phyloP scores from a whole-genome alignment of 2,329 filamentous ascomycete genomes.

The Periconia sp. region DNA sequence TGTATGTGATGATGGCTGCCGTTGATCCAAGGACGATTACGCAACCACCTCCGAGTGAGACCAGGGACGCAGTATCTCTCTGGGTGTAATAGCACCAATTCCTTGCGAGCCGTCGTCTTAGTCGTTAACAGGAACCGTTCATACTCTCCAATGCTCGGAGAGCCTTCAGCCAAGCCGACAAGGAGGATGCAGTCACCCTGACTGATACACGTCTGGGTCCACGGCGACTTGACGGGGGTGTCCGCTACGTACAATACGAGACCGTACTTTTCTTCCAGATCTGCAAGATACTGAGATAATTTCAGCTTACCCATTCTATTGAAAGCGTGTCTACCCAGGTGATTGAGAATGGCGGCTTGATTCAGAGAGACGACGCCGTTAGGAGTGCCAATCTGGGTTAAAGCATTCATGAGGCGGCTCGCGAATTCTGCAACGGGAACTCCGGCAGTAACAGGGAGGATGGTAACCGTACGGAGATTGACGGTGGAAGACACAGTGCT shows the following conservation, averaged over 20 bases:
- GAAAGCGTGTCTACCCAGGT: constrained; percentile 93
- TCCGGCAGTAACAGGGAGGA: constrained; percentile 86
- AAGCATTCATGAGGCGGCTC: constrained; percentile 81
- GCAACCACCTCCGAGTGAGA: constrained; percentile 82
- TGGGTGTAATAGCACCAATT: constrained; percentile 83
- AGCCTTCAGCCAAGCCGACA: constrained; percentile 87
- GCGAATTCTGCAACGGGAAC: constrained; percentile 95
- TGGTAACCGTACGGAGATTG: constrained; percentile 89
- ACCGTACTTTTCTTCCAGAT: constrained; percentile 95
- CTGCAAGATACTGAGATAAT: constrained; percentile 91
- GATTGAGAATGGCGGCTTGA: constrained; percentile 90
- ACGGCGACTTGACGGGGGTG: constrained; percentile 94
- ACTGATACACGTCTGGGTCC: constrained; percentile 97
- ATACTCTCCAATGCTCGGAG: constrained; percentile 90
- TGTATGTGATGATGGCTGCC: constrained; percentile 97
- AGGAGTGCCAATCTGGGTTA: constrained; percentile 83
- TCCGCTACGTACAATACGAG: constrained; percentile 95
- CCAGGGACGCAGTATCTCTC: constrained; percentile 87
- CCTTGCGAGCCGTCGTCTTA: constrained; percentile 94
- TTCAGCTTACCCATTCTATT: constrained; percentile 97
- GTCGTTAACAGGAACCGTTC: constrained; percentile 94
- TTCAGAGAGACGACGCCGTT: constrained; percentile 92
- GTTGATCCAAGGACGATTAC: constrained; percentile 94
- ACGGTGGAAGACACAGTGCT: constrained; percentile 82
- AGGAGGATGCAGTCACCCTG: constrained; percentile 96